phyloP scores from a whole-genome alignment of 2,329 filamentous ascomycete genomes.

The Graphilbum sp. region DNA sequence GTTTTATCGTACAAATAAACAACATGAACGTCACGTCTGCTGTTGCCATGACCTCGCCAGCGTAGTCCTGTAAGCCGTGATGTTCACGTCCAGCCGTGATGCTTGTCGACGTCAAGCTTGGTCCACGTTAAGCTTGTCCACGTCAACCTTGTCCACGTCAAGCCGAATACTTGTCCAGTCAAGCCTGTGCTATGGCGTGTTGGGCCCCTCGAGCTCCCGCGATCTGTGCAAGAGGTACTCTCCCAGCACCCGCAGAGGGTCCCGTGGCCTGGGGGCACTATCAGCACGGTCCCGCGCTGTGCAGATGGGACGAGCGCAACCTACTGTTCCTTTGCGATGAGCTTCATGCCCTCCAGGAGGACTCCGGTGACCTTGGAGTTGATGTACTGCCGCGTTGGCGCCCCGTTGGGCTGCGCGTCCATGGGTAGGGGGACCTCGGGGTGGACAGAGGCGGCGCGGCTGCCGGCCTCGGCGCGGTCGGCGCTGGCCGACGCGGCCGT shows the following conservation, averaged over 20 bases:
- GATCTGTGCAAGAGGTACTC: slow-evolving; percentile 56
- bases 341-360: slow-evolving; percentile 60
- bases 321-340: slow-evolving; percentile 53
- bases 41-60: no score
- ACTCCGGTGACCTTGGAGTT: slow-evolving; percentile 54
- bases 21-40: no score
- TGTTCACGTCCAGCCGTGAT: no score
- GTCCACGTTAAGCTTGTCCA: no score
- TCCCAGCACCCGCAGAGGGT: slow-evolving; percentile 52
- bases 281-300: not conserved
- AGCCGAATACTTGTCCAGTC: no score
- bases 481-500: slow-evolving; percentile 3
- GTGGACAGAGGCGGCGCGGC: slow-evolving; percentile 39
- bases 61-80: no score
- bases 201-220: slow-evolving; percentile 38
- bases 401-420: slow-evolving; percentile 47
- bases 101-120: no score
- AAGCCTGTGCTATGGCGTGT: not conserved
- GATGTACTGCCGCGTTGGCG: slow-evolving; percentile 52
- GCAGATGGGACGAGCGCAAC: slow-evolving; percentile 12
- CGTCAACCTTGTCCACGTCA: no score
- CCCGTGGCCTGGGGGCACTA: slow-evolving; percentile 33
- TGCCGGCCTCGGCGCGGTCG: slow-evolving; percentile 16
- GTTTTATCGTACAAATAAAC: no score
- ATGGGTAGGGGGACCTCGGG: slow-evolving; percentile 39